phyloP scores from a whole-genome alignment of 148 eudicot species.

The Cornus suecica region DNA sequence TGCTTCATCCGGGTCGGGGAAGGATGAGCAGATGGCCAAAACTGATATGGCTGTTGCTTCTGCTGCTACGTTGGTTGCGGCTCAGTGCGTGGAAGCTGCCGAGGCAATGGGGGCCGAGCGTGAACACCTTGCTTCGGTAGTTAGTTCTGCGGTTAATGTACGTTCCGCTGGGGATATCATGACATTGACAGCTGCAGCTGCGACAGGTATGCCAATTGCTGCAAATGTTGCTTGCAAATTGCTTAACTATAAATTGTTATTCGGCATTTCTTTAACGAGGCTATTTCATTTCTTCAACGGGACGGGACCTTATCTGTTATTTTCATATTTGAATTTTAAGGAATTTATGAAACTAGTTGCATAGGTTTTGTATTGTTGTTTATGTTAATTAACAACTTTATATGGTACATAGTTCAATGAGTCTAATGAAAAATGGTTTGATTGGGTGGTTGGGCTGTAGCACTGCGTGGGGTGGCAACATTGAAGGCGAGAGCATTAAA shows the following conservation, averaged over 20 bases:
- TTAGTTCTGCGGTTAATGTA: conserved; percentile 91
- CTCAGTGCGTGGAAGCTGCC: conserved; percentile 95
- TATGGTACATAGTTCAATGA: background rate
- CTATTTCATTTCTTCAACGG: too few relatives aligned
- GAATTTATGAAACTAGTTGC: background rate
- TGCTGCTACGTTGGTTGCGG: conserved; percentile 91
- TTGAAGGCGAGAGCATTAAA: conserved; percentile 88
- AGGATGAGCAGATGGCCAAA: conserved; percentile 69
- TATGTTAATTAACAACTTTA: background rate
- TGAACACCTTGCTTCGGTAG: conserved; percentile 71
- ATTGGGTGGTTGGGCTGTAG: conserved; percentile 29
- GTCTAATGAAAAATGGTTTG: conserved; percentile 1
- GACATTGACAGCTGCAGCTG: conserved; percentile 91
- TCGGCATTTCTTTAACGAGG: too few relatives aligned
- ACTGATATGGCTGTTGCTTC: conserved; percentile 94
- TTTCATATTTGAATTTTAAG: too few relatives aligned
- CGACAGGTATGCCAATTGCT: conserved; percentile 55
- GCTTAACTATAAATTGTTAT: background rate
- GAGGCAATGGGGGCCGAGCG: conserved; percentile 95
- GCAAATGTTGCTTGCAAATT: background rate
- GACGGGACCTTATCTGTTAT: too few relatives aligned
- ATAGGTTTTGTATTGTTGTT: background rate
- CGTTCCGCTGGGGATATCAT: conserved; percentile 86
- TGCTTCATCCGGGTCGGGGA: conserved; percentile 54
- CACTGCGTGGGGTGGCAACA: conserved; percentile 87